phyloP scores from a whole-genome alignment of 2,329 filamentous ascomycete species.

The Didymella segeticola region DNA sequence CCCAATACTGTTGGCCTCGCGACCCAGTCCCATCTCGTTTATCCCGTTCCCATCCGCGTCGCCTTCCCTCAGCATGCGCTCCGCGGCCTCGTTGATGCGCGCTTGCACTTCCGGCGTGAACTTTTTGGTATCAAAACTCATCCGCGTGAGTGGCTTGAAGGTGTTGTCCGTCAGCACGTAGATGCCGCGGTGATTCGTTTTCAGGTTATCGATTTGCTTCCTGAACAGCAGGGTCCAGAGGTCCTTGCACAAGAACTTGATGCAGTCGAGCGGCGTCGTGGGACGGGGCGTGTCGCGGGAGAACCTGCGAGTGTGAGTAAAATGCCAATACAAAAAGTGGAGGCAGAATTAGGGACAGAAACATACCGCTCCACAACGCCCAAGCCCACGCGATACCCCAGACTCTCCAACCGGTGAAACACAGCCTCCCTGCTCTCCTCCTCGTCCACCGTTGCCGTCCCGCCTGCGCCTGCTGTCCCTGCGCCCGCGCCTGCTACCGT shows the following conservation, averaged over 20 bases:
- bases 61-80: slow-evolving; percentile 38
- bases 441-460: slow-evolving; percentile 62
- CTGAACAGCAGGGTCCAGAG: slow-evolving; percentile 93
- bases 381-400: slow-evolving; percentile 92
- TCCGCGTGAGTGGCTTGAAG: slow-evolving; percentile 86
- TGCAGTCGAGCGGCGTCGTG: slow-evolving; percentile 89
- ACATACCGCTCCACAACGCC: slow-evolving; percentile 85
- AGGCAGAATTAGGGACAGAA: neutral
- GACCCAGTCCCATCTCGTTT: slow-evolving; percentile 26
- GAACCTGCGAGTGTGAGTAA: slow-evolving; percentile 66
- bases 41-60: slow-evolving; percentile 23
- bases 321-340: neutral
- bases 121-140: slow-evolving; percentile 74
- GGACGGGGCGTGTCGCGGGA: slow-evolving; percentile 85
- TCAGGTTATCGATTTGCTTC: slow-evolving; percentile 98
- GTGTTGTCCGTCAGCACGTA: slow-evolving; percentile 94
- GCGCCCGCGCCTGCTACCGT: slow-evolving; percentile 32
- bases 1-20: slow-evolving; percentile 59
- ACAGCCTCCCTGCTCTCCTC: slow-evolving; percentile 86
- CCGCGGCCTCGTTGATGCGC: slow-evolving; percentile 13
- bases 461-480: slow-evolving; percentile 27
- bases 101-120: slow-evolving; percentile 36
- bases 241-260: slow-evolving; percentile 99
- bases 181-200: slow-evolving; percentile 95
- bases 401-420: slow-evolving; percentile 79